Evolutionary conservation across 148 eudicot species (phyloP), one percentile per base, ranked within the genome.

Genomic region (Bassia scoparia): DNA sequence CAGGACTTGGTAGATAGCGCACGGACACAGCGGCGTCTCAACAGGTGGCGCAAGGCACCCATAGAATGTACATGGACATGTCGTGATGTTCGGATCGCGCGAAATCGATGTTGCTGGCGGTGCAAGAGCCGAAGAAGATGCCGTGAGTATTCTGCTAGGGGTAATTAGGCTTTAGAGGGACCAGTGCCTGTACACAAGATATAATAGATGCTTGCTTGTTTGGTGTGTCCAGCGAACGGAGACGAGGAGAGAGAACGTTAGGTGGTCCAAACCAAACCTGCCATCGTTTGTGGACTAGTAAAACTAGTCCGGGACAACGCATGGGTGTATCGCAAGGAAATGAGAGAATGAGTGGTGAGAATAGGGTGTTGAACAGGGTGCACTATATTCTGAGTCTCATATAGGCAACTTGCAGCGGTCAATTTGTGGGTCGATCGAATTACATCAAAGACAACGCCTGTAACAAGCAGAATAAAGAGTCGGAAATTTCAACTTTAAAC

Each of bases 161-260:
- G n/a, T n/a, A n/a, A n/a, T n/a, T n/a, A n/a, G n/a, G 29, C 12
- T 31, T 20, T 7, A 64, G 26, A 12, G 49, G 49, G 49, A 18
- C n/a, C 44, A 64, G 38, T 3, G 68, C 49, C 48, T 64, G 27
- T 64, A 64, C 68, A 64, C 68, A 38, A 64, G 61, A 9, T 26
- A 58, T n/a, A 58, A 58, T 2, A n/a, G 61, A 58, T 15, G 33
- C 27, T 24, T n/a, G n/a, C n/a, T 58, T 58, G 61, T 27, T 58
- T 27, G 61, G 2, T 24, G 61, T 26, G 27, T 58, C 7, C 12
- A 7, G 5, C 26, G 61, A n/a, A n/a, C 20, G 0, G 27, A 26
- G 4, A 26, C 33, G 29, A 58, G n/a, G 33, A 7, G 27, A 31
- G 7, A 33, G 61, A 7, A 58, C 61, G 26, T 58, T 27, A 27